Evolutionary conservation across 2,329 filamentous ascomycete genomes (phyloP), one percentile per base, ranked within the genome.

Genomic region (Xylogone sp.): DNA sequence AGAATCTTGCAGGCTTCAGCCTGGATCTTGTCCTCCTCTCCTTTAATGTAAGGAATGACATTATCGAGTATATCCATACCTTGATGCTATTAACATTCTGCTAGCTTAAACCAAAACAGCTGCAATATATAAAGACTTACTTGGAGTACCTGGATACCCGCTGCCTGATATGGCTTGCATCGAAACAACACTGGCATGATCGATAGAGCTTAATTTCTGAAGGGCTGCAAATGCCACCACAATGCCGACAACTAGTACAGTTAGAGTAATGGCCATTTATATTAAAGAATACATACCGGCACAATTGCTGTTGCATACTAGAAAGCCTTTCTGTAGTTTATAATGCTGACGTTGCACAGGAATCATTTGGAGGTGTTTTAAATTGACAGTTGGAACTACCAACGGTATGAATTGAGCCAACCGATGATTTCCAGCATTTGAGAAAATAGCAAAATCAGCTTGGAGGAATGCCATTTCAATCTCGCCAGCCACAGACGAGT

Each of bases 281-380:
- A 91, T 66, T 97, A 93, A 21, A 94, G 94, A 57, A 96, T 95
- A 55, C 97, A 93, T 53, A 97, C 83, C 93, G 51, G 93, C 93
- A 74, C 94, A 99, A 75, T 97, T 97, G 59, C 90, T 96, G 76
- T 97, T 97, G 81, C 93, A 97, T 54, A 97, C 90, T 34, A 97
- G 75, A 75, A 97, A 96, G 21, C 94, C 94, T 72, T 88, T 91
- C 56, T 87, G 76, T 43, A 88, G 82, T 43, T 87, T 78, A 65
- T 83, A 78, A 56, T 89, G 82, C 75, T 97, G 93, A 71, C 95
- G 86, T n/a, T n/a, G n/a, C n/a, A n/a, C n/a, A n/a, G 88, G 86
- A 67, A 97, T 93, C 55, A 97, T 79, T 65, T 87, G 82, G 63
- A 97, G 81, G 71, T 97, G 93, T 43, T 82, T 73, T 12, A 96